phyloP scores from a whole-genome alignment of 176 grass and related monocot species.

The Cenchrus americanus region DNA sequence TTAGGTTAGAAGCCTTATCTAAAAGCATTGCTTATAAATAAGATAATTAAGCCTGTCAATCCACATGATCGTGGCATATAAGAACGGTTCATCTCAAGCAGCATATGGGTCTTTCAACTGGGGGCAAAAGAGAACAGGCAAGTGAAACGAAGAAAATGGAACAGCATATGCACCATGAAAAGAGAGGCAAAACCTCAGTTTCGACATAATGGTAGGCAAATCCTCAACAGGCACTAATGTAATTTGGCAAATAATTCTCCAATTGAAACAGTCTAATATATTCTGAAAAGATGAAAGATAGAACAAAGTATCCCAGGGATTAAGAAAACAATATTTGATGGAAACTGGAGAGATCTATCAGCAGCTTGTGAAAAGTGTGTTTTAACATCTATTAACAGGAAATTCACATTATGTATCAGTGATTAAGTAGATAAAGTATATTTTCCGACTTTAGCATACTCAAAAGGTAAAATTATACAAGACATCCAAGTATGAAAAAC shows the following conservation, averaged over 20 bases:
- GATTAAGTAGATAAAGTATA: background rate
- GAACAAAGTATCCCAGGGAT: background rate
- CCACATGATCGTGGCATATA: background rate
- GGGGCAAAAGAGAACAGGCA: background rate
- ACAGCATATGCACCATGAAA: background rate
- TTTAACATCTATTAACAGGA: slow-evolving; percentile 5
- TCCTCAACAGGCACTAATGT: background rate
- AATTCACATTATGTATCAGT: background rate
- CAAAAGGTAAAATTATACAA: background rate
- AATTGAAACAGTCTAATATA: background rate
- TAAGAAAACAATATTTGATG: background rate
- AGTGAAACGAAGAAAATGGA: background rate
- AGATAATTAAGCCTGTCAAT: background rate
- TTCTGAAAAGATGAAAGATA: background rate
- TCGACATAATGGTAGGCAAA: background rate
- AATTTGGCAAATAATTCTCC: background rate
- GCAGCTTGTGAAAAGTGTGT: background rate
- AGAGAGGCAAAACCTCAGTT: background rate
- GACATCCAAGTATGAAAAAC: background rate
- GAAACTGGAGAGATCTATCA: background rate
- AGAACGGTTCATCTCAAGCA: background rate
- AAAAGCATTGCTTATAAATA: background rate
- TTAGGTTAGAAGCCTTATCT: slow-evolving; percentile 4
- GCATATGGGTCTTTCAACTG: background rate
- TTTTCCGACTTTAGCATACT: background rate